Conservation (phyloP, 2,329 filamentous ascomycete genomes). For the Aspergillus ochraceoroseus region DNA sequence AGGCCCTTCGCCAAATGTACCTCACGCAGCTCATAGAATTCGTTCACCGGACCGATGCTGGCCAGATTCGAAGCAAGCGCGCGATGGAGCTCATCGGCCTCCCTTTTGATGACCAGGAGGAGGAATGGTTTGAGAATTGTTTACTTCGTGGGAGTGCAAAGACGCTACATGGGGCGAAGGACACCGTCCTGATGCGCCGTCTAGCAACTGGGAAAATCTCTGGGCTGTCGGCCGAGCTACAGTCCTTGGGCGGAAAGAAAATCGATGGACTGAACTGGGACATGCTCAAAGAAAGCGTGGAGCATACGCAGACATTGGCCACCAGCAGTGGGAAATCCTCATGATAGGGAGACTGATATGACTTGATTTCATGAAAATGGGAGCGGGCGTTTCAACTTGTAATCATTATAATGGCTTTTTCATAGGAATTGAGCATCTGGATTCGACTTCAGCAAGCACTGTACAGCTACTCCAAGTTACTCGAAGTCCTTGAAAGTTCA, state of each 20-base stretch:
- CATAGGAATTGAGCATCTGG: too few species aligned
- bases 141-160: conserved; percentile 62
- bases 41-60: conserved; percentile 47
- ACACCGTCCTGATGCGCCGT: conserved; percentile 68
- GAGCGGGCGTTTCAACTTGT: conserved; percentile 19
- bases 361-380: conserved; percentile 14
- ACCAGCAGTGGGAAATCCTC: conserved; percentile 9
- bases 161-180: conserved; percentile 60
- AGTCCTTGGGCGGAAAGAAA: conserved; percentile 43
- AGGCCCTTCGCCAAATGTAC: conserved; percentile 57
- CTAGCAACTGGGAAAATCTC: conserved; percentile 59
- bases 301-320: conserved; percentile 23
- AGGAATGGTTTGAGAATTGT: conserved; percentile 67
- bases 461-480: too few species aligned
- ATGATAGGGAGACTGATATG: conserved; percentile 2
- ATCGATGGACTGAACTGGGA: conserved; percentile 53
- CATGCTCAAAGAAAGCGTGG: conserved; percentile 38
- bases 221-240: conserved; percentile 31
- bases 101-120: conserved; percentile 66
- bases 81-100: conserved; percentile 67
- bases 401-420: conserved; percentile 14
- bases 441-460: background rate
- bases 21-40: conserved; percentile 62
- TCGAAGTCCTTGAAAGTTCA: too few species aligned
- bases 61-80: conserved; percentile 47